phyloP scores from a whole-genome alignment of 2,329 filamentous ascomycete genomes.

The Chaetomium sp. region DNA sequence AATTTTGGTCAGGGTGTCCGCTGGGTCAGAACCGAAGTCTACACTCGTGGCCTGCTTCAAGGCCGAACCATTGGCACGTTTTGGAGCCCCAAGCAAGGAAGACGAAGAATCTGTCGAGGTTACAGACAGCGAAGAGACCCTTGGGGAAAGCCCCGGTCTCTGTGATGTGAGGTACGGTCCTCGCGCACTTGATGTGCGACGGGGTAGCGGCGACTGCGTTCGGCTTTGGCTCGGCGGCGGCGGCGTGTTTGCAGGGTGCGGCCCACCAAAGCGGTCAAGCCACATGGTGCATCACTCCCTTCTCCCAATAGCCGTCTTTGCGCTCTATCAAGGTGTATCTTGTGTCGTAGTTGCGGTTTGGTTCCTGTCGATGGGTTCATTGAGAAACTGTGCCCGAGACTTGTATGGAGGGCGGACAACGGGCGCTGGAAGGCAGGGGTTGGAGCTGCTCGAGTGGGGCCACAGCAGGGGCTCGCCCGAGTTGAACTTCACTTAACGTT shows the following conservation, averaged over 20 bases:
- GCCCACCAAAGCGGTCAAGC: slow-evolving; percentile 78
- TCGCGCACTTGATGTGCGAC: slow-evolving; percentile 60
- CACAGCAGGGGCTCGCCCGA: too few species aligned
- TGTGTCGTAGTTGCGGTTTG: background rate
- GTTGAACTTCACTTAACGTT: too few species aligned
- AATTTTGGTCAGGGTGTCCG: slow-evolving; percentile 57
- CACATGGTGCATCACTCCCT: slow-evolving; percentile 58
- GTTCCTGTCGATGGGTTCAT: too few species aligned
- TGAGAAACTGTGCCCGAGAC: too few species aligned
- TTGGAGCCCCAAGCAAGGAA: slow-evolving; percentile 62
- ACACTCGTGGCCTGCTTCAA: slow-evolving; percentile 53
- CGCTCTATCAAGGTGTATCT: background rate
- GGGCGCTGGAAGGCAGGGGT: too few species aligned
- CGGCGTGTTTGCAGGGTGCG: slow-evolving; percentile 53
- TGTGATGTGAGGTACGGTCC: slow-evolving; percentile 63
- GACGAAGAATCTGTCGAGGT: slow-evolving; percentile 68
- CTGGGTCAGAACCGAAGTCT: slow-evolving; percentile 57
- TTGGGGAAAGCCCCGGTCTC: slow-evolving; percentile 60
- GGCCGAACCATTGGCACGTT: slow-evolving; percentile 60
- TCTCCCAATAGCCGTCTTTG: background rate
- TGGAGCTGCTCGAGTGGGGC: too few species aligned
- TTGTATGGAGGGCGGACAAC: too few species aligned
- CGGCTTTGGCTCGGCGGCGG: slow-evolving; percentile 49
- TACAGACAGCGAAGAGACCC: slow-evolving; percentile 74
- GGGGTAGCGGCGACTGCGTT: slow-evolving; percentile 63